Evolutionary conservation across 768 basidiomycete species (phyloP), one percentile per base, ranked within the genome.

Genomic region (Xerocomellus chrysenteron): DNA sequence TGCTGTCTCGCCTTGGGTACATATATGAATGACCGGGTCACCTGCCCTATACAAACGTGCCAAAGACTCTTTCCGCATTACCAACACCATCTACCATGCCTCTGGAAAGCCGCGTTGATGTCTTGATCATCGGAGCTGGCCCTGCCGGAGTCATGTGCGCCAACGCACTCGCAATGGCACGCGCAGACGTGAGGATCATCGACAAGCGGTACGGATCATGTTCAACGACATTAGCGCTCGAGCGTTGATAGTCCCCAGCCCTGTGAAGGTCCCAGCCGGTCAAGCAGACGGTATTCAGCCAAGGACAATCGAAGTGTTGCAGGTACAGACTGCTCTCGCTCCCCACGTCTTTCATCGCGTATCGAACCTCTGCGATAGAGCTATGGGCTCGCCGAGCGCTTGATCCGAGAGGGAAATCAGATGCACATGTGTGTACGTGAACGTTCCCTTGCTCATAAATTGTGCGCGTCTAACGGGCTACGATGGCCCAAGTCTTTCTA

Each of bases 351-450:
- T 33, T 48, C 6, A n/a, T 17, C 24, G n/a, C 8, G 4, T 32
- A 10, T 54, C 2, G 8, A 52, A 39, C 35, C 8, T 17, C 4
- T 28, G 10, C 13, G 50, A 41, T 17, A 91, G 88, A 92, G 88
- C 58, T 91, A 92, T 71, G 90, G 89, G 7, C 78, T 92, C 7
- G 86, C 81, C 0, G 84, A 89, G 17, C 78, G 81, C 4, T 64
- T 92, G 21, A 56, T 90, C 26, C 76, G 71, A 40, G 81, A 89
- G 62, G 88, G 82, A 6, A 84, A 82, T 55, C 86, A 88, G 47
- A 77, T 92, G 78, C 82, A 88, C 57, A 79, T 82, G 71, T 82
- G 82, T 50, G 89, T 90, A 68, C 56, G 82, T 74, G 4, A 39
- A 16, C 4, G 19, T 41, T 43, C 1, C 9, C 12, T 43, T 16